Conservation (phyloP, 1,284 basidiomycete genomes). For the Somion occarium region DNA sequence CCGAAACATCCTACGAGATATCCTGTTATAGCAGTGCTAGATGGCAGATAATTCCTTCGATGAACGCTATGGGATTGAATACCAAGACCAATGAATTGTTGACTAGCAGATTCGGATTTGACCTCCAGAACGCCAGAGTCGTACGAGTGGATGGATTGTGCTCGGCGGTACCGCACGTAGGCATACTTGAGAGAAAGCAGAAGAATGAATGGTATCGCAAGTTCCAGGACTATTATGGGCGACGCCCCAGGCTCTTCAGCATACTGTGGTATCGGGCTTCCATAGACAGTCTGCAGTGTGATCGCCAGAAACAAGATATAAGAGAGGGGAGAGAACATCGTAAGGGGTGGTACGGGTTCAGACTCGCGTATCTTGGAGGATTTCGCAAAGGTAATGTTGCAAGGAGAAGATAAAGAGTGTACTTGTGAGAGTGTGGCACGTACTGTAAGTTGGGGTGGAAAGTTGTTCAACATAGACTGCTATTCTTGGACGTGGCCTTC, state of each 20-base stretch:
- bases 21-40: constrained; percentile 3
- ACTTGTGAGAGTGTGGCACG: too few species aligned
- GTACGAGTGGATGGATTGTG: constrained; percentile 12
- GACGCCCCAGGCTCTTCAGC: background rate
- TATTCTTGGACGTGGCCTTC: too few species aligned
- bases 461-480: too few species aligned
- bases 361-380: too few species aligned
- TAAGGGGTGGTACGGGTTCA: too few species aligned
- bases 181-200: constrained; percentile 9
- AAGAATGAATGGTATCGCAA: constrained; percentile 11
- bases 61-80: background rate
- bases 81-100: background rate
- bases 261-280: background rate
- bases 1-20: constrained; percentile 15
- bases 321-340: background rate
- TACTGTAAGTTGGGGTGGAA: too few species aligned
- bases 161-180: constrained; percentile 13
- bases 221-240: background rate
- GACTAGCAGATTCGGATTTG: background rate
- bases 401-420: too few species aligned
- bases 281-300: background rate
- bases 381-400: too few species aligned
- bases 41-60: background rate
- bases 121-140: background rate
- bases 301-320: background rate